Evolutionary conservation across 805 yeast species (phyloP).

Genomic region (Hanseniaspora mollemarum): DNA sequence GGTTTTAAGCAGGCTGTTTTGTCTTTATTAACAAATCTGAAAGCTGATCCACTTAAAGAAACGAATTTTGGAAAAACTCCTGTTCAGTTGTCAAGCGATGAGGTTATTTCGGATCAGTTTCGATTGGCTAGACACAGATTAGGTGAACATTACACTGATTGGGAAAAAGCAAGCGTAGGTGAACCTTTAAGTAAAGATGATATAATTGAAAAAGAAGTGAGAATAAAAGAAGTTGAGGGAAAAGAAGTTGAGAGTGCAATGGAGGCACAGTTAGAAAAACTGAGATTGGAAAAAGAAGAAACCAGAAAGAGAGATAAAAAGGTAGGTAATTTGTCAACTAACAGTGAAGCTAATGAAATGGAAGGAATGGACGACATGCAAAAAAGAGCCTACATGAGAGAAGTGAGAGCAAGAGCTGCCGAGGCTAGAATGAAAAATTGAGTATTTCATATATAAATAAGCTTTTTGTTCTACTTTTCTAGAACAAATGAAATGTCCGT

Average conservation of each 20-base stretch:
- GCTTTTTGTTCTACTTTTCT: constrained; percentile 18
- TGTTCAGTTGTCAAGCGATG: constrained; percentile 48
- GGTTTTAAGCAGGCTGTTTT: constrained; percentile 56
- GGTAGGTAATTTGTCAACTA: constrained; percentile 20
- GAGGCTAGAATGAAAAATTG: constrained; percentile 58
- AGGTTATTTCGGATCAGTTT: constrained; percentile 42
- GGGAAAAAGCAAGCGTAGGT: constrained; percentile 60
- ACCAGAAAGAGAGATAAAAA: constrained; percentile 24
- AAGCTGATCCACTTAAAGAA: constrained; percentile 54
- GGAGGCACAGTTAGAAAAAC: constrained; percentile 35
- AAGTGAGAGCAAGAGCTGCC: constrained; percentile 91
- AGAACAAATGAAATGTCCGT: constrained; percentile 10
- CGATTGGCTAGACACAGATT: constrained; percentile 54
- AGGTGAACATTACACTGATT: constrained; percentile 60
- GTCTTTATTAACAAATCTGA: constrained; percentile 48
- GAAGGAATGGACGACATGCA: constrained; percentile 65
- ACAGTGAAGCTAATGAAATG: constrained; percentile 34
- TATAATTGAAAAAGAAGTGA: constrained; percentile 35
- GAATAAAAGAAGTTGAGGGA: constrained; percentile 31
- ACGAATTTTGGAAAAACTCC: constrained; percentile 54
- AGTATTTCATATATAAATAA: constrained; percentile 24
- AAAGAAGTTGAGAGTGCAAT: constrained; percentile 34
- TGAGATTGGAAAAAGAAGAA: constrained; percentile 33
- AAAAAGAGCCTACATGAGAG: constrained; percentile 70
- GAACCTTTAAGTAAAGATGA: constrained; percentile 46